Evolutionary conservation across 2,329 filamentous ascomycete species (phyloP), one percentile per base, ranked within the genome.

Genomic region (Colletotrichum phormii): DNA sequence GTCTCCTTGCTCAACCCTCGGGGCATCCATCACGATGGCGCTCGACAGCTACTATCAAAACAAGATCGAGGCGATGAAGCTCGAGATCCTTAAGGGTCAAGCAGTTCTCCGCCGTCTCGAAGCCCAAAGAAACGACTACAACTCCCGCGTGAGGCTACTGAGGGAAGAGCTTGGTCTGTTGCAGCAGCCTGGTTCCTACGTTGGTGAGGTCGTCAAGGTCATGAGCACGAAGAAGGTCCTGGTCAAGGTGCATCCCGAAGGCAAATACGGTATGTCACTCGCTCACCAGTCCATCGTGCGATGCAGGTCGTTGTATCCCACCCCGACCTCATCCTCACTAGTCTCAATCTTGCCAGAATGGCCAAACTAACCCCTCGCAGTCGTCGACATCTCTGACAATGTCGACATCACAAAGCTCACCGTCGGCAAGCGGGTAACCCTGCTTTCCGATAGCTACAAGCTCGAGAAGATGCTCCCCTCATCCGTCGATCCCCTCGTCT

Each of bases 31-130:
- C 90, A 92, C 82, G 83, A 99, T 99, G 97, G 95, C 96, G 90
- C 94, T 99, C 86, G 97, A 98, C 86, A 97, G 94, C 86, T 99
- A 98, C 88, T 99, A 97, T 85, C 94, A 97, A 87, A 98, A 98
- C 89, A 99, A 99, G 90, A 98, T 98, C 86, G 97, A 99, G 94
- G 92, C 94, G 84, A 98, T 98, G 94, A 98, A 98, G 93, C 95
- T 99, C 84, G 96, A 99, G 91, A 99, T 99, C 83, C 96, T 99
- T 83, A 96, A 98, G 86, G 96, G 97, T 69, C 97, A 99, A 87
- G 96, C 97, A 69, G 95, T 98, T 71, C 89, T 99, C 75, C 93
- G 97, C 78, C 92, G 97, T 81, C 90, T 99, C 79, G 97, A 99
- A 88, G 97, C 97, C 78, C 97, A 99, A 85, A 92, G 97, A 77